Evolutionary conservation across 257 asterid genomes (phyloP).

Genomic region (Solanum phureja): DNA sequence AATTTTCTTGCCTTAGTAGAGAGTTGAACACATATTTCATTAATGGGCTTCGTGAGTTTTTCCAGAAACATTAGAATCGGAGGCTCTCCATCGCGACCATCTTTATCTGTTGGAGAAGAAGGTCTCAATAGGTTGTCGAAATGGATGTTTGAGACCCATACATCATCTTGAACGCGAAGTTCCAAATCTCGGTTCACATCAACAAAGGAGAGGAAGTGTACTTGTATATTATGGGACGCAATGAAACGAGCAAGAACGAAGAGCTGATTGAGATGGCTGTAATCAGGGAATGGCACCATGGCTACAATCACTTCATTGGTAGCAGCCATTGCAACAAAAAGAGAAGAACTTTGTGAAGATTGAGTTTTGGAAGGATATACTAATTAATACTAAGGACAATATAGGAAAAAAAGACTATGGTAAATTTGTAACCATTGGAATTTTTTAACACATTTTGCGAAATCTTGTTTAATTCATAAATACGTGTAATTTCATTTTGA

Average conservation of each 20-base stretch:
- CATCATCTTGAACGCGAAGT: background rate
- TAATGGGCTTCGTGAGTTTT: rapidly evolving
- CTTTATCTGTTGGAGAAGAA: background rate
- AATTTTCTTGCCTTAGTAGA: background rate
- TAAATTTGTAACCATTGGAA: too few relatives aligned
- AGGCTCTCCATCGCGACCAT: background rate
- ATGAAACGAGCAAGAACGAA: background rate
- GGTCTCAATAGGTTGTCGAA: background rate
- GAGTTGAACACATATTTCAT: background rate
- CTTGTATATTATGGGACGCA: background rate
- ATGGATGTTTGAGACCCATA: background rate
- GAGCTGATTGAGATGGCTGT: background rate
- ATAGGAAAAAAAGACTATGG: too few relatives aligned
- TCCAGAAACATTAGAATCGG: background rate
- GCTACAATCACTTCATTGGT: background rate
- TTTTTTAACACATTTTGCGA: too few relatives aligned
- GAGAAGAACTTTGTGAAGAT: background rate
- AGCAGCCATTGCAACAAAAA: background rate
- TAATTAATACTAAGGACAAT: too few relatives aligned
- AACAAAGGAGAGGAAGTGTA: background rate
- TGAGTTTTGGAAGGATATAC: background rate
- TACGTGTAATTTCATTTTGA: too few relatives aligned
- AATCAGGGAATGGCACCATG: background rate
- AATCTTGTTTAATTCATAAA: too few relatives aligned
- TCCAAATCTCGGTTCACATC: background rate